These are phyloP conservation scores for Cichorium intybus DNA, from an alignment of 140 eudicot genomes.

Conservation along the genomic window DNA sequence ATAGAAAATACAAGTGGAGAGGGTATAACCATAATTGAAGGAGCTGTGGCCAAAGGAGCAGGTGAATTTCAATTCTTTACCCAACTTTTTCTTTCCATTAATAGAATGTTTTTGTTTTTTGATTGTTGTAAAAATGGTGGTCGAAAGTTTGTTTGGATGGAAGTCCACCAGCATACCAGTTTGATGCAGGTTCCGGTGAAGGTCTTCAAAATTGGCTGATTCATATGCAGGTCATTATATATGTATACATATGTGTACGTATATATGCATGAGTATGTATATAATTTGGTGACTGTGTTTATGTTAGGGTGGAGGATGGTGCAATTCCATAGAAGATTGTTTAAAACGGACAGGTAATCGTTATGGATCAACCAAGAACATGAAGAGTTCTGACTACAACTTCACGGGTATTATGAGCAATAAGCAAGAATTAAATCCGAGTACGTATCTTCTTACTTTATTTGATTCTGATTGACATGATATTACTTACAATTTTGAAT, in stretches of 20 bases:
- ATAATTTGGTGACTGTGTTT: background rate
- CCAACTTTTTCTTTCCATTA: background rate
- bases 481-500: background rate
- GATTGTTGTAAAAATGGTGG: background rate
- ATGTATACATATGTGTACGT: background rate
- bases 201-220: conserved; percentile 36
- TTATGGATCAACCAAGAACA: conserved; percentile 38
- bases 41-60: conserved; percentile 62
- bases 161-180: conserved; percentile 45
- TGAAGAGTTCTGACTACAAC: conserved; percentile 22
- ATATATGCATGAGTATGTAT: background rate
- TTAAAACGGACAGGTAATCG: conserved; percentile 4
- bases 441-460: conserved; percentile 6
- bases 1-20: conserved; percentile 23
- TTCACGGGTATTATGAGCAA: conserved; percentile 54
- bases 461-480: no score
- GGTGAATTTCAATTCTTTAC: conserved; percentile 18
- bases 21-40: conserved; percentile 32
- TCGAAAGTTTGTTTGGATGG: conserved; percentile 44
- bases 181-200: conserved; percentile 34
- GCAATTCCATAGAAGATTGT: conserved; percentile 31
- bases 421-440: conserved; percentile 34
- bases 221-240: conserved; percentile 26
- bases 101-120: background rate
- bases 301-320: conserved; percentile 57